Base-by-base conservation (phyloP, 1,139 yeast species). In the Scheffersomyces stambukii region DNA sequence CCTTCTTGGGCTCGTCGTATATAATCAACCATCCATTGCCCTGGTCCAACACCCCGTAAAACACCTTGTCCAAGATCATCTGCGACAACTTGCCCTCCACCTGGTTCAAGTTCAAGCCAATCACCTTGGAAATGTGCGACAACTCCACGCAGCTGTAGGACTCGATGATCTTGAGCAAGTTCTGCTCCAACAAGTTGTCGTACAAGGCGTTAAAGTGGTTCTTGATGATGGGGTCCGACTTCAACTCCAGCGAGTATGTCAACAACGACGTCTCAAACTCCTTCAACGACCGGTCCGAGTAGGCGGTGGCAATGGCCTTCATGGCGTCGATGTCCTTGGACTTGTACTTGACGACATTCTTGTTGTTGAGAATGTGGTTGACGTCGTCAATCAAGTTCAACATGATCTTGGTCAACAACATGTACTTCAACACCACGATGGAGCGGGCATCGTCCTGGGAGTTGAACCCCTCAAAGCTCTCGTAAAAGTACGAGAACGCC, bases 1-100 rank as follows among this genome's bases (percentile, higher is more conserved):
- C 97, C 39, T 79, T 77, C 51, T 76, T 77, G 27, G 96, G 96
- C 50, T 89, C 86, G 38, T 86, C 94, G 50, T 85, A 91, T 35
- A 91, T 77, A 44, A 88, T 81, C 45, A 91, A 73, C 96, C 97
- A 91, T 5, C 98, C 98, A 53, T 89, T 89, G 25, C 98, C 98
- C 64, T 91, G 99, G 56, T 91, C 98, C 46, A 91, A 70, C 25
- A 93, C 97, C 27, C 98, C 99, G 50, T 81, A 83, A 47, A 93
- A 86, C 10, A 89, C 85, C 52, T 86, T 83, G 56, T 91, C 98
- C 46, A 91, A 71, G 45, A 91, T 91, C 98, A 91, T 91, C 59
- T 91, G 97, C 29, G 94, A 81, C 40, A 91, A 70, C 57, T 91
- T 91, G 12, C 95, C 95, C 59, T 91, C 99, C 16, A 91, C 89